Conservation (phyloP, 805 yeast species). For the Schizosaccharomyces octosporus region DNA sequence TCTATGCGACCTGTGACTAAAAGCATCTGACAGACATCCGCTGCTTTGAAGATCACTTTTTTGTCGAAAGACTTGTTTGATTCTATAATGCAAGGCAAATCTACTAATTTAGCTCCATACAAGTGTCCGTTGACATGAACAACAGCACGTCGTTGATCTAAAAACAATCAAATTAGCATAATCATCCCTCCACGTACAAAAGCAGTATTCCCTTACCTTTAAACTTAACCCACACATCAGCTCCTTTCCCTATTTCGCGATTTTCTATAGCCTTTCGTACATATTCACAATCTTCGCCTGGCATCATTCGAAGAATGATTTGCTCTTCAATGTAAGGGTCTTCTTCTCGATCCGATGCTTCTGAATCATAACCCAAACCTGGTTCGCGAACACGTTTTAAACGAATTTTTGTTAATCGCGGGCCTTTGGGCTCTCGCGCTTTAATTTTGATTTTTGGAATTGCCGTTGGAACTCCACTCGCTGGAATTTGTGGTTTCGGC, state of each 20-base stretch:
- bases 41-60: constrained; percentile 65
- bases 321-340: constrained; percentile 85
- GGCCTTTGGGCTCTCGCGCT: neutral
- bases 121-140: constrained; percentile 41
- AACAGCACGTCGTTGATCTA: constrained; percentile 51
- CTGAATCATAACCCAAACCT: constrained; percentile 91
- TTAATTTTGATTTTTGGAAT: neutral
- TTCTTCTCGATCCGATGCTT: constrained; percentile 85
- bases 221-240: constrained; percentile 56
- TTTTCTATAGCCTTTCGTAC: constrained; percentile 50
- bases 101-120: constrained; percentile 69
- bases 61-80: constrained; percentile 70
- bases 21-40: constrained; percentile 68
- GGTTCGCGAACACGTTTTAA: constrained; percentile 44
- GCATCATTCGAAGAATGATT: constrained; percentile 42
- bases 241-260: constrained; percentile 9
- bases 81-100: constrained; percentile 71
- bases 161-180: neutral
- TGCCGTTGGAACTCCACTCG: neutral
- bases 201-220: constrained; percentile 12
- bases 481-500: neutral
- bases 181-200: neutral
- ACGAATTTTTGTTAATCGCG: constrained; percentile 14
- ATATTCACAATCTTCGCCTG: constrained; percentile 42
- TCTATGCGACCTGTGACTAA: constrained; percentile 37